Conservation (phyloP, 2,329 filamentous ascomycete species). For the Bipolaris bicolor region DNA sequence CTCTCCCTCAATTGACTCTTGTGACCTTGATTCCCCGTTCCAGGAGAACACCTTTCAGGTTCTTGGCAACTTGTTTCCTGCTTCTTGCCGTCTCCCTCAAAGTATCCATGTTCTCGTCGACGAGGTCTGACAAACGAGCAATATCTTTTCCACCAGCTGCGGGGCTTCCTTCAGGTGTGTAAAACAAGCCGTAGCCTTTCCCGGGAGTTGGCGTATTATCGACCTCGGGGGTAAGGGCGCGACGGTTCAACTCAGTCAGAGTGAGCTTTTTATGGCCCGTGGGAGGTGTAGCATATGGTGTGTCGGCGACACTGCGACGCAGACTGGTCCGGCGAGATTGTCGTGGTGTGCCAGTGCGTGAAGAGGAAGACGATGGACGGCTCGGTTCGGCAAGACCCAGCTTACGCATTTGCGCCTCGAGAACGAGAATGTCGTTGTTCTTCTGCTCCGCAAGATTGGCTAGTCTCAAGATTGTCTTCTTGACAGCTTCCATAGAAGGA, state of each 20-base stretch:
- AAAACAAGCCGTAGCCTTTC: constrained; percentile 45
- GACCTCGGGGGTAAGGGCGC: constrained; percentile 39
- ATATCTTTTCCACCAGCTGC: constrained; percentile 31
- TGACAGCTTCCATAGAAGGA: constrained; percentile 89
- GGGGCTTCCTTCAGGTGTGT: constrained; percentile 40
- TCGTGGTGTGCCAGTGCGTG: constrained; percentile 27
- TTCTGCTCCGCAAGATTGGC: constrained; percentile 90
- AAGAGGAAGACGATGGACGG: constrained; percentile 34
- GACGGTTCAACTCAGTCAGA: constrained; percentile 39
- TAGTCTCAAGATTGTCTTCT: constrained; percentile 91
- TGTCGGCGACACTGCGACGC: constrained; percentile 28
- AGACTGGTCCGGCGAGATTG: constrained; percentile 21
- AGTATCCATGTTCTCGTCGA: constrained; percentile 49
- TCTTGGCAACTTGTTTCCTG: constrained; percentile 49
- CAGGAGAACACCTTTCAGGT: constrained; percentile 47
- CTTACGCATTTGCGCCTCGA: constrained; percentile 85
- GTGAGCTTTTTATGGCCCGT: constrained; percentile 40
- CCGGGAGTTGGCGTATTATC: constrained; percentile 33
- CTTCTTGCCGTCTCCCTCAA: constrained; percentile 44
- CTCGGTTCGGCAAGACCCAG: constrained; percentile 51
- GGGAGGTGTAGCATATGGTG: constrained; percentile 48
- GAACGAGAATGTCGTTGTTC: constrained; percentile 85
- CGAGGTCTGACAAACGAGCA: constrained; percentile 48
- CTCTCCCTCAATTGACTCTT: constrained; percentile 18
- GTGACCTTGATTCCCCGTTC: constrained; percentile 41